A percentile compares a stretch with the other conserved stretches of the same genome.
Conservation (phyloP, 2,329 filamentous ascomycete genomes). For the Ophiostoma perfectum region DNA sequence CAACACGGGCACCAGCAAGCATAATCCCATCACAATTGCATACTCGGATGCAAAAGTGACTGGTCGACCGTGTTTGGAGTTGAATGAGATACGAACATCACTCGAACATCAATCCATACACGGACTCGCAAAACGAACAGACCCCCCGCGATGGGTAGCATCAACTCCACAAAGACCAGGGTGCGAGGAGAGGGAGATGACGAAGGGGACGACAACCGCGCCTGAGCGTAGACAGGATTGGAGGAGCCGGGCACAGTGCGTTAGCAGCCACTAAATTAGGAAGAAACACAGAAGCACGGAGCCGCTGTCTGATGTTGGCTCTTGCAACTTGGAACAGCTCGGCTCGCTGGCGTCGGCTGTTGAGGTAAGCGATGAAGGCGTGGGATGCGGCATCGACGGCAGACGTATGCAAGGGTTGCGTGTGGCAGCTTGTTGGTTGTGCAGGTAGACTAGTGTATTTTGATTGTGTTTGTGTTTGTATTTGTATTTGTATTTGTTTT, state of each 20-base stretch:
- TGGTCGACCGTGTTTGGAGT: no score
- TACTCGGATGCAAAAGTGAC: no score
- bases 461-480: neutral
- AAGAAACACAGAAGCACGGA: neutral
- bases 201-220: neutral
- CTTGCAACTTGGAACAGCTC: neutral
- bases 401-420: no score
- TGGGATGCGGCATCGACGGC: neutral
- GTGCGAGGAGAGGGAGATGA: conserved; percentile 4
- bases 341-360: no score
- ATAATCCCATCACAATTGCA: no score
- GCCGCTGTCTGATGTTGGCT: neutral
- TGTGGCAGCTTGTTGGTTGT: no score
- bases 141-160: conserved; percentile 3
- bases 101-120: neutral
- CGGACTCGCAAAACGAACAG: neutral
- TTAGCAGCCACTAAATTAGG: neutral
- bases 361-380: neutral
- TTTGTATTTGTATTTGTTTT: neutral
- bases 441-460: no score
- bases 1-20: no score
- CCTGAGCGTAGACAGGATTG: neutral
- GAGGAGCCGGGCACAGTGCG: neutral
- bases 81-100: neutral
- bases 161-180: conserved; percentile 9